These are phyloP conservation scores for Trametes versicolor DNA, from an alignment of 1,284 basidiomycete genomes.

Conservation along the genomic window DNA sequence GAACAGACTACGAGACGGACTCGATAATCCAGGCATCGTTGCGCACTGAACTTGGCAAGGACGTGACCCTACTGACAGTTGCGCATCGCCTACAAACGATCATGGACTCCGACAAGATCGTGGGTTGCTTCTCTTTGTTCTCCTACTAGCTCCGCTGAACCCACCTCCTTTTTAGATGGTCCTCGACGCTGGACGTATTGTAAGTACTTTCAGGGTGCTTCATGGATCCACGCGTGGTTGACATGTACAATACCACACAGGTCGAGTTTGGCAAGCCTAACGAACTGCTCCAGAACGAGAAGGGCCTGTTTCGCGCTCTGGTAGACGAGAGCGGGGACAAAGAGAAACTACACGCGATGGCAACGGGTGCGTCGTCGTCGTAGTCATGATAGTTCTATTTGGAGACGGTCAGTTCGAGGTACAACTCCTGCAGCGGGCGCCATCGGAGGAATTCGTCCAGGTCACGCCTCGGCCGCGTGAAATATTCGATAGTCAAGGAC, in stretches of 20 bases:
- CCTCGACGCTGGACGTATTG: constrained; percentile 49
- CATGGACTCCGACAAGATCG: constrained; percentile 63
- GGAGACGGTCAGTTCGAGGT: too few species aligned
- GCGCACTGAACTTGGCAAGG: constrained; percentile 59
- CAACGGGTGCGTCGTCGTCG: constrained; percentile 30
- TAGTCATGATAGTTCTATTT: too few species aligned
- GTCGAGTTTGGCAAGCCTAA: constrained; percentile 69
- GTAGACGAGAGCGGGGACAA: constrained; percentile 69
- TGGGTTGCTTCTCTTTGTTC: constrained; percentile 31
- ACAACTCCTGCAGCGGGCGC: too few species aligned
- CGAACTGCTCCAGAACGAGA: constrained; percentile 61
- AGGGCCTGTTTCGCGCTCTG: constrained; percentile 62
- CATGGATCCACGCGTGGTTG: background rate
- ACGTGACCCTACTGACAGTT: constrained; percentile 70
- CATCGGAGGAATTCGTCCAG: too few species aligned
- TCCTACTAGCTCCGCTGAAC: background rate
- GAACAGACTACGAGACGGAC: constrained; percentile 66
- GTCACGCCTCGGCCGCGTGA: too few species aligned
- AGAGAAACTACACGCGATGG: constrained; percentile 57
- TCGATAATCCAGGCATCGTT: constrained; percentile 66
- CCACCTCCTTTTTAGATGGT: constrained; percentile 46
- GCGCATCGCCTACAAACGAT: constrained; percentile 79
- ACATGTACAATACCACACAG: constrained; percentile 39
- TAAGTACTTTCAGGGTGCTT: constrained; percentile 31
- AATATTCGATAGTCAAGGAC: too few species aligned